Evolutionary conservation across 805 yeast species (phyloP).

Genomic region (Ascoidea asiatica): DNA sequence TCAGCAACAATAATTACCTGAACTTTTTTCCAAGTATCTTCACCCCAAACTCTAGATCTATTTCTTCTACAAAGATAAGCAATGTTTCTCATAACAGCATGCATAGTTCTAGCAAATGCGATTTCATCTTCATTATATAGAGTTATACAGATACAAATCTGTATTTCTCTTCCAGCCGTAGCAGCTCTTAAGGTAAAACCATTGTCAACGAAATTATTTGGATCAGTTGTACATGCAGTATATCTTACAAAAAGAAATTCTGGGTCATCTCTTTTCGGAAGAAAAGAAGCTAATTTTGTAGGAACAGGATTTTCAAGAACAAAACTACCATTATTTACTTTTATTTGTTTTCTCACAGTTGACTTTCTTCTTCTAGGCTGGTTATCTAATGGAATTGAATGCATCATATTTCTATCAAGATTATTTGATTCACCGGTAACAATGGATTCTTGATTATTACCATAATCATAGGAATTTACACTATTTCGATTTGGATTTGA

Average conservation of each 20-base stretch:
- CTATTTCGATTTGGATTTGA: conserved; percentile 22
- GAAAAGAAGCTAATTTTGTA: conserved; percentile 66
- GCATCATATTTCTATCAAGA: conserved; percentile 33
- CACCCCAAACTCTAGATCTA: conserved; percentile 86
- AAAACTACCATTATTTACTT: conserved; percentile 68
- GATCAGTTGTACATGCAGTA: conserved; percentile 91
- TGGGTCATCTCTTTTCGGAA: conserved; percentile 80
- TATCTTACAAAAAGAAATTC: conserved; percentile 95
- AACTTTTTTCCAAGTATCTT: conserved; percentile 92
- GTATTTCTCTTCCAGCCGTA: conserved; percentile 82
- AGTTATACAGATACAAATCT: conserved; percentile 82
- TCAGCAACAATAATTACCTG: conserved; percentile 88
- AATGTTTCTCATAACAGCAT: conserved; percentile 85
- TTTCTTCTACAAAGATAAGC: conserved; percentile 75
- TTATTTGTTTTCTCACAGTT: conserved; percentile 56
- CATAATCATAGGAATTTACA: conserved; percentile 17
- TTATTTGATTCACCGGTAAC: conserved; percentile 16
- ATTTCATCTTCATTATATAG: conserved; percentile 95
- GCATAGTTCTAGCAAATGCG: conserved; percentile 84
- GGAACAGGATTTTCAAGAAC: conserved; percentile 93
- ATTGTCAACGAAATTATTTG: conserved; percentile 64
- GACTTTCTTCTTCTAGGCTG: conserved; percentile 49
- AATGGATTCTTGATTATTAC: conserved; percentile 12
- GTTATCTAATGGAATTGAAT: conserved; percentile 21
- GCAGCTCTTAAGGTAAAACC: conserved; percentile 85